Evolutionary conservation across 108 stramenopile genomes (phyloP).

Genomic region (Pseudonitzschia multiseries): DNA sequence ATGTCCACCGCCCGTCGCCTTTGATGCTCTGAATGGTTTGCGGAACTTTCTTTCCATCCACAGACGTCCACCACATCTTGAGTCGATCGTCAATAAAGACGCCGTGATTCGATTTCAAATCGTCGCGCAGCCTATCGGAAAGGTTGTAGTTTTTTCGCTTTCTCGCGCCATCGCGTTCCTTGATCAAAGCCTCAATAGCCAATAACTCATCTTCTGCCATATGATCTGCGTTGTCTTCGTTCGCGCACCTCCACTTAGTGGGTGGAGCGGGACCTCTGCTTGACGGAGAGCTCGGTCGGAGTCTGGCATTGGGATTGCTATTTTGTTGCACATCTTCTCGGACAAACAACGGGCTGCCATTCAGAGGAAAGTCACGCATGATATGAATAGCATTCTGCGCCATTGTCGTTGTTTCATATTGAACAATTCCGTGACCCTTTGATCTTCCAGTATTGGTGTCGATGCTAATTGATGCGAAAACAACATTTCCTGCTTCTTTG

Average conservation of each 20-base stretch:
- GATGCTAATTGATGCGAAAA: conserved; percentile 76
- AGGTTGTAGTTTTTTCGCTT: conserved; percentile 57
- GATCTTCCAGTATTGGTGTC: conserved; percentile 62
- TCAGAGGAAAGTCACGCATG: conserved; percentile 79
- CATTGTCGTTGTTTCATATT: conserved; percentile 72
- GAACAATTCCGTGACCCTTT: conserved; percentile 80
- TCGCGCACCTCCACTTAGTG: conserved; percentile 75
- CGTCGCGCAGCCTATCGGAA: conserved; percentile 69
- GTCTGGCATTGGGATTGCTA: conserved; percentile 9
- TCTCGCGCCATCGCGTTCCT: conserved; percentile 67
- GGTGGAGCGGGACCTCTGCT: conserved; percentile 36
- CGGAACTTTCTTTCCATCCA: conserved; percentile 62
- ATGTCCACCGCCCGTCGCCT: conserved; percentile 81
- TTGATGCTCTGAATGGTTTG: conserved; percentile 62
- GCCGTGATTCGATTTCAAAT: conserved; percentile 55
- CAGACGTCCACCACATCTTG: conserved; percentile 82
- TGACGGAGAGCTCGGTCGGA: not conserved
- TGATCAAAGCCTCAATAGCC: conserved; percentile 48
- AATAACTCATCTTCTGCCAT: conserved; percentile 42
- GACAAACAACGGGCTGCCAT: conserved; percentile 64
- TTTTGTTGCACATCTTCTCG: conserved; percentile 79
- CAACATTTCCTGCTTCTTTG: conserved; percentile 65
- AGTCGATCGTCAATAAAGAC: conserved; percentile 80
- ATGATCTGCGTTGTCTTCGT: conserved; percentile 54
- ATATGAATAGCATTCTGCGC: conserved; percentile 67